phyloP scores from a whole-genome alignment of 2,329 filamentous ascomycete species.

The Verticillium klebahnii region DNA sequence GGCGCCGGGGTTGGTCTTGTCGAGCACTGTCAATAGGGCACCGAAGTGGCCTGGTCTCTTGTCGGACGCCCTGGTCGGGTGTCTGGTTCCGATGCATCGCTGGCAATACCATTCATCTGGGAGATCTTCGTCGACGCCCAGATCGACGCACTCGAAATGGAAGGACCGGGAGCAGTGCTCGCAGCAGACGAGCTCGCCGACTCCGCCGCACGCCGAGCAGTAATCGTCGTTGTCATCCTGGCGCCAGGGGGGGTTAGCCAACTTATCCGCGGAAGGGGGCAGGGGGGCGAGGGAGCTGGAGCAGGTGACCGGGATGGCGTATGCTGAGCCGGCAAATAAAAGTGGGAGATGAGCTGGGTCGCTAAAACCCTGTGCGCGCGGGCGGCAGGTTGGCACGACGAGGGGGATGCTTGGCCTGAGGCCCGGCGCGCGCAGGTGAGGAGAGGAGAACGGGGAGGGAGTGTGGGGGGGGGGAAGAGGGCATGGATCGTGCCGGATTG shows the following conservation, averaged over 20 bases:
- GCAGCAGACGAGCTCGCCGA: constrained; percentile 85
- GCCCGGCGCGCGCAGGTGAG: neutral
- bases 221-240: constrained; percentile 81
- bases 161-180: constrained; percentile 88
- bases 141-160: constrained; percentile 84
- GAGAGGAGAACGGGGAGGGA: neutral
- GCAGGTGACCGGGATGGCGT: neutral
- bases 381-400: neutral
- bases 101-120: constrained; percentile 85
- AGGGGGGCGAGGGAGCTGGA: neutral
- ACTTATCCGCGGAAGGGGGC: neutral
- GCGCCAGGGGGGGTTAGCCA: neutral
- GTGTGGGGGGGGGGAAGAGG: neutral
- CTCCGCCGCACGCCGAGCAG: constrained; percentile 80
- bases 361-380: constrained; percentile 11
- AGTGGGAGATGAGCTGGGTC: constrained; percentile 14
- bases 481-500: neutral
- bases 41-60: constrained; percentile 51
- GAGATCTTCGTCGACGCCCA: constrained; percentile 62
- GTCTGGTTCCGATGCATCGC: constrained; percentile 54
- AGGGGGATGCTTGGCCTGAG: neutral
- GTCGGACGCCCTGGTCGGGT: constrained; percentile 24
- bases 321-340: neutral
- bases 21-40: constrained; percentile 58
- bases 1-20: constrained; percentile 65